Percentiles rank a stretch among this genome's conserved stretches.
These are phyloP conservation scores for Claviceps paspali DNA, from an alignment of 2,329 filamentous ascomycete species.

Conservation along the genomic window DNA sequence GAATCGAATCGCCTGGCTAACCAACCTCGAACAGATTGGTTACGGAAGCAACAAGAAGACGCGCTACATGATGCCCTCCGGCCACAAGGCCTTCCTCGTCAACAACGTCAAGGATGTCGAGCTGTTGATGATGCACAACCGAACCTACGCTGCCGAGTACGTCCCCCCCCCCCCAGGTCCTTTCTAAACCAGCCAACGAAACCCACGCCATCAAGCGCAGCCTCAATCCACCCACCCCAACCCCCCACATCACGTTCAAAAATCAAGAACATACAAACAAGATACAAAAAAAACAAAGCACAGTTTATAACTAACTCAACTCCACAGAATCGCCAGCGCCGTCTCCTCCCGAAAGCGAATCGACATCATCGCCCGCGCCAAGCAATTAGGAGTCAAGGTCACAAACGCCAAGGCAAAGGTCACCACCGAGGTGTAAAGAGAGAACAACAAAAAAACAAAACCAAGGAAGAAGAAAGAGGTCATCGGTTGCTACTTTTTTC, in stretches of 20 bases:
- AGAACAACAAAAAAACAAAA: neutral
- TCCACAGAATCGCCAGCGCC: constrained; percentile 80
- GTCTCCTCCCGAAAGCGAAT: constrained; percentile 98
- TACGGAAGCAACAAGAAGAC: constrained; percentile 99
- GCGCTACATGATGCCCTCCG: constrained; percentile 94
- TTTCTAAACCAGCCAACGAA: too few species aligned
- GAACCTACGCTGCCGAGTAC: constrained; percentile 96
- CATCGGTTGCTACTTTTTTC: neutral
- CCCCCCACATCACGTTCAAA: too few species aligned
- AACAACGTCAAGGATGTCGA: constrained; percentile 93
- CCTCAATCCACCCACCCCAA: too few species aligned
- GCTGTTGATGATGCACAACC: constrained; percentile 99
- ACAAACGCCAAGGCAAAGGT: constrained; percentile 99
- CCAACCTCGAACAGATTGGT: constrained; percentile 56
- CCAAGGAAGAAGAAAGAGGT: neutral
- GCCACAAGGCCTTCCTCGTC: constrained; percentile 99
- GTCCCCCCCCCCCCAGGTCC: constrained; percentile 20
- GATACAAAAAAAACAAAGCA: neutral
- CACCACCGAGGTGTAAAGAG: constrained; percentile 71
- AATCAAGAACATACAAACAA: neutral
- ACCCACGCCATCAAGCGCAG: too few species aligned
- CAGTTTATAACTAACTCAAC: neutral
- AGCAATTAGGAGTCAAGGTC: constrained; percentile 98
- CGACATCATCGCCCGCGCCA: constrained; percentile 92
- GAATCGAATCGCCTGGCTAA: constrained; percentile 3